These are phyloP conservation scores for Epicoccum sorghinum DNA, from an alignment of 2,329 filamentous ascomycete species.

Conservation along the genomic window DNA sequence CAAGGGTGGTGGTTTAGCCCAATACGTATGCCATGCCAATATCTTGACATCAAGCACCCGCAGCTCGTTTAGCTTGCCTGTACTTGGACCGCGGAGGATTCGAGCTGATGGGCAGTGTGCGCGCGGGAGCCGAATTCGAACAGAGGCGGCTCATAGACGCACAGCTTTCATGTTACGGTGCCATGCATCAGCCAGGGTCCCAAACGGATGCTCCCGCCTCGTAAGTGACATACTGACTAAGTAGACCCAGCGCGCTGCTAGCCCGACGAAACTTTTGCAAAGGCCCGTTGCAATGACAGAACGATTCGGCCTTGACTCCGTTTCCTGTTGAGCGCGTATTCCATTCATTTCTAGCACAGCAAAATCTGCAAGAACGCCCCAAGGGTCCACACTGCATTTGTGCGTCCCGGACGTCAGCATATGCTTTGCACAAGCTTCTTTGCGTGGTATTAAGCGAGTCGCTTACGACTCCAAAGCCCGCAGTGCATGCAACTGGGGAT, in stretches of 20 bases:
- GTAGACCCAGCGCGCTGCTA: not conserved
- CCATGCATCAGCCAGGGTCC: conserved; percentile 1
- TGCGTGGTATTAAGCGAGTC: not conserved
- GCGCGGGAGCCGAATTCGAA: conserved; percentile 1
- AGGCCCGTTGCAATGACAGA: not conserved
- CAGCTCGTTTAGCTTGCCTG: not conserved
- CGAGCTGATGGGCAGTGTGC: not conserved
- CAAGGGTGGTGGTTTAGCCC: too few species aligned
- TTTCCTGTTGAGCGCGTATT: not conserved
- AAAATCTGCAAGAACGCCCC: not conserved
- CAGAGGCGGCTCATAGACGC: not conserved
- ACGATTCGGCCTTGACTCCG: not conserved
- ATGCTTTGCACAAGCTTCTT: conserved; percentile 1
- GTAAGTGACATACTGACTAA: conserved; percentile 5
- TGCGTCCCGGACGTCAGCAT: not conserved
- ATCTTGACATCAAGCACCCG: not conserved
- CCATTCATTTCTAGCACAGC: not conserved
- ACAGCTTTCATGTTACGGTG: not conserved
- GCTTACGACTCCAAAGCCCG: not conserved
- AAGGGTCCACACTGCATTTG: not conserved
- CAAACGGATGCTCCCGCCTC: conserved; percentile 8
- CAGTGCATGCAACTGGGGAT: not conserved
- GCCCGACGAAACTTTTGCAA: conserved; percentile 2
- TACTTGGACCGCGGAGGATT: not conserved
- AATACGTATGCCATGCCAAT: not conserved